These are phyloP conservation scores for Lentinula novae-zelandiae DNA, from an alignment of 1,284 basidiomycete genomes.

Conservation along the genomic window DNA sequence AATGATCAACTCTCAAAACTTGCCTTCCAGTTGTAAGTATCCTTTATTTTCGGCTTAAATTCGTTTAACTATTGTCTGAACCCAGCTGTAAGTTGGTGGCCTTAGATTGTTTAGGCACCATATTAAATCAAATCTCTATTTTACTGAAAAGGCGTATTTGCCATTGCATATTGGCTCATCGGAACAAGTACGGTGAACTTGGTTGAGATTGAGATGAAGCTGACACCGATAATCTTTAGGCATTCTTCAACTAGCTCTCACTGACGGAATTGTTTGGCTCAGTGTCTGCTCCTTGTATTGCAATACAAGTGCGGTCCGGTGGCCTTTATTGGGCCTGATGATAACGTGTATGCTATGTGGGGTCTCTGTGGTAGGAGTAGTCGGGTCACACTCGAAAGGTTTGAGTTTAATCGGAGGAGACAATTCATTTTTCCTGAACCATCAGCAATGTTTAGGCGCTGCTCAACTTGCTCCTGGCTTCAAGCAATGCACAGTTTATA, in stretches of 20 bases:
- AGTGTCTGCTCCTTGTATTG: constrained; percentile 7
- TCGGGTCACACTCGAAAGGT: constrained; percentile 1
- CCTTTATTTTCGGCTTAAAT: too few species aligned
- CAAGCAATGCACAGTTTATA: not conserved
- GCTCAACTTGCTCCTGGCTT: not conserved
- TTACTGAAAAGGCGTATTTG: constrained; percentile 2
- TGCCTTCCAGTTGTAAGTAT: too few species aligned
- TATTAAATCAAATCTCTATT: not conserved
- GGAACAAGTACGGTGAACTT: constrained; percentile 3
- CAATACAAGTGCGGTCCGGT: constrained; percentile 2
- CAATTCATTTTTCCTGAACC: not conserved
- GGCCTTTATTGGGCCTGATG: constrained; percentile 1
- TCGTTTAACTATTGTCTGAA: too few species aligned
- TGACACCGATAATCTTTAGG: not conserved
- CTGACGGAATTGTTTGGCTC: constrained; percentile 10
- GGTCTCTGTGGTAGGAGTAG: not conserved
- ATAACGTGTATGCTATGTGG: not conserved
- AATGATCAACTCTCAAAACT: too few species aligned
- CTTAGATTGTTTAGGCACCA: not conserved
- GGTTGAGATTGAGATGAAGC: not conserved
- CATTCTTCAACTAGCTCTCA: constrained; percentile 2
- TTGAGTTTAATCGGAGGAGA: not conserved
- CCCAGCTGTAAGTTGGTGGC: too few species aligned
- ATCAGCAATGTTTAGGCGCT: not conserved
- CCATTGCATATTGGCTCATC: constrained; percentile 2